phyloP scores from a whole-genome alignment of 192 early-diverging fungal species.

The Coemansia biformis region DNA sequence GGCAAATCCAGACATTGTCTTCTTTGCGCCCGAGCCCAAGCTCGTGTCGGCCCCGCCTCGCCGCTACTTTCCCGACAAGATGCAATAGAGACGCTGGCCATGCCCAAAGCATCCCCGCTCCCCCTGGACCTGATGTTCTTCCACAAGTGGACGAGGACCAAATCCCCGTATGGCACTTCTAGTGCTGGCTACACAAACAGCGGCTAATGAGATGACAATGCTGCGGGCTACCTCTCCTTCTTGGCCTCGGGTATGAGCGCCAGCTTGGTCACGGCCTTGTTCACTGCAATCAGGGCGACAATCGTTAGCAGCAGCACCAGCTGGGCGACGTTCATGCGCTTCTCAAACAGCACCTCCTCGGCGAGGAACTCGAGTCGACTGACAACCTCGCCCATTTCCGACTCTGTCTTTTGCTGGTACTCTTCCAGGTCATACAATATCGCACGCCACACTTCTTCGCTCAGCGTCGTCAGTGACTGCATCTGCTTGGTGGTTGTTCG shows the following conservation, averaged over 20 bases:
- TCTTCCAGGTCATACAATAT: slow-evolving; percentile 51
- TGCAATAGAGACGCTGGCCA: too few species aligned
- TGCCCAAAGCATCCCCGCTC: too few species aligned
- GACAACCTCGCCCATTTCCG: slow-evolving; percentile 30
- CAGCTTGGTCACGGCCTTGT: slow-evolving; percentile 44
- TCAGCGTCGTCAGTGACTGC: slow-evolving; percentile 54
- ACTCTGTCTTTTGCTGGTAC: slow-evolving; percentile 44
- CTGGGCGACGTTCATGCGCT: slow-evolving; percentile 52
- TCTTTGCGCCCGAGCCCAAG: not conserved
- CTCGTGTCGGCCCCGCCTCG: too few species aligned
- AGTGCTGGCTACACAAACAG: too few species aligned
- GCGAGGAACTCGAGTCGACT: slow-evolving; percentile 41
- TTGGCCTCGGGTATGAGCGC: slow-evolving; percentile 50
- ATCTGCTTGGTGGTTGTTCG: slow-evolving; percentile 59
- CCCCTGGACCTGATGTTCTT: too few species aligned
- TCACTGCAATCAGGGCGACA: slow-evolving; percentile 41
- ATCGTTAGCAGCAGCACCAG: slow-evolving; percentile 45
- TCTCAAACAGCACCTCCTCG: slow-evolving; percentile 52
- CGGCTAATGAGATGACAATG: not conserved
- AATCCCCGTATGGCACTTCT: too few species aligned
- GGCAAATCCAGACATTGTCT: not conserved
- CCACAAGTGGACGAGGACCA: too few species aligned
- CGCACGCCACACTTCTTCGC: slow-evolving; percentile 53
- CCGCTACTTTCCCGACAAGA: too few species aligned
- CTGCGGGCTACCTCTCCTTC: slow-evolving; percentile 37